Base-by-base conservation (phyloP, 1,284 basidiomycete genomes). In the Rhodofomes roseus region DNA sequence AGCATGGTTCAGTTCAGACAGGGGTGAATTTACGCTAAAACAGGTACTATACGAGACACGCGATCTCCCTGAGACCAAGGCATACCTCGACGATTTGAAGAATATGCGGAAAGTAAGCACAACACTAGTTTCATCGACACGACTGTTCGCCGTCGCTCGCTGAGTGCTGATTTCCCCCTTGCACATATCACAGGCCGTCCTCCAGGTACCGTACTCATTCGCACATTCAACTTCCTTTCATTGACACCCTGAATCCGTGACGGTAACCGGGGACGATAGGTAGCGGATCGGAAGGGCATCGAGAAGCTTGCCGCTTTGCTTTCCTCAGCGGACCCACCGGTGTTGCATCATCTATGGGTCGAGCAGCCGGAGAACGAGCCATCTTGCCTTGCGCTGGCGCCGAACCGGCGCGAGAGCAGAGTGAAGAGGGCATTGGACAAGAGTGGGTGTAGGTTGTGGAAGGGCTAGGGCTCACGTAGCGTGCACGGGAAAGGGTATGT, bases 281-380 rank as follows among this genome's bases (percentile, higher is more conserved):
- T 73, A 18, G 60, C 74, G 0, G 73, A 79, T 46, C 63, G 63
- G 25, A 60, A 66, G 7, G 72, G 73, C 18, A 67, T 80, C 4
- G 66, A 68, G 43, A 76, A 70, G 50, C 73, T 80, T 7, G 69
- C 75, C n/a, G 53, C 61, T 22, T 54, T 73, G 1, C 72, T 80
- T 20, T 67, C 68, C 0, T 60, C 59, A 2, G 54, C 65, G 25
- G 64, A 65, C 14, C 73, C 72, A 0, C 68, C 73, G 3, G 68
- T 78, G 40, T 71, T 70, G 16, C 75, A 83, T 60, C 76, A 80
- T 55, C 65, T 84, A 12, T 84, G 82, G 82, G 72, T 77, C 37
- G 83, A 84, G 65, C 79, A 81, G 62, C 82, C 82, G 0, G 82
- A 84, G 70, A 74, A 80, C 59, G 62, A 76, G 1, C 75, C 82